These are phyloP conservation scores for Nothophaeocryptopus gaeumannii DNA, from an alignment of 2,329 filamentous ascomycete genomes.

Conservation along the genomic window DNA sequence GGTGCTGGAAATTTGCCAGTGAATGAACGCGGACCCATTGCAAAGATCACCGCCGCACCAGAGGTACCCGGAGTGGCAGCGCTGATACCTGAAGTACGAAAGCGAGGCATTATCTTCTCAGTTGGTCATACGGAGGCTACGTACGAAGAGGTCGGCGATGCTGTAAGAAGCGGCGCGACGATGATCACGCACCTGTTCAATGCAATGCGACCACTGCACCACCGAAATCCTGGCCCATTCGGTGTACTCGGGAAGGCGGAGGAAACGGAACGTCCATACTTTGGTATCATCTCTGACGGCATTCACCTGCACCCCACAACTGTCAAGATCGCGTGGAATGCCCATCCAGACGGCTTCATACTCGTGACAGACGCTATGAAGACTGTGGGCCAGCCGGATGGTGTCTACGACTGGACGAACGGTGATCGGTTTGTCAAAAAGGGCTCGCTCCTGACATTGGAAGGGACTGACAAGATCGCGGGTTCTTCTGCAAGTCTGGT, in stretches of 20 bases:
- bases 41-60: slow-evolving; percentile 82
- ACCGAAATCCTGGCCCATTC: slow-evolving; percentile 88
- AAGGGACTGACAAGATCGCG: slow-evolving; percentile 76
- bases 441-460: slow-evolving; percentile 69
- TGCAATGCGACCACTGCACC: slow-evolving; percentile 52
- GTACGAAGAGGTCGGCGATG: slow-evolving; percentile 47
- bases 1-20: slow-evolving; percentile 63
- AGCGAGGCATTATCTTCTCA: slow-evolving; percentile 69
- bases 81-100: slow-evolving; percentile 64
- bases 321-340: slow-evolving; percentile 83
- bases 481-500: slow-evolving; percentile 58
- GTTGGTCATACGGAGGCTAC: slow-evolving; percentile 53
- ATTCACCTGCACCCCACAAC: slow-evolving; percentile 86
- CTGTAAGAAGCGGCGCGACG: slow-evolving; percentile 49
- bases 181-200: slow-evolving; percentile 57
- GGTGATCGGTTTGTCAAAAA: slow-evolving; percentile 65
- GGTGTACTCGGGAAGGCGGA: slow-evolving; percentile 68
- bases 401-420: slow-evolving; percentile 83
- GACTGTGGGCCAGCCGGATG: slow-evolving; percentile 78
- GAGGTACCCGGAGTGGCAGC: slow-evolving; percentile 64
- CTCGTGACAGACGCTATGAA: slow-evolving; percentile 93
- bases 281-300: slow-evolving; percentile 86
- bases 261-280: slow-evolving; percentile 62
- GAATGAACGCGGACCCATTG: slow-evolving; percentile 51
- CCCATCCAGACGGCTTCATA: slow-evolving; percentile 79